These are phyloP conservation scores for Candida xiaguanensis DNA, from an alignment of 805 yeast genomes.

Conservation along the genomic window DNA sequence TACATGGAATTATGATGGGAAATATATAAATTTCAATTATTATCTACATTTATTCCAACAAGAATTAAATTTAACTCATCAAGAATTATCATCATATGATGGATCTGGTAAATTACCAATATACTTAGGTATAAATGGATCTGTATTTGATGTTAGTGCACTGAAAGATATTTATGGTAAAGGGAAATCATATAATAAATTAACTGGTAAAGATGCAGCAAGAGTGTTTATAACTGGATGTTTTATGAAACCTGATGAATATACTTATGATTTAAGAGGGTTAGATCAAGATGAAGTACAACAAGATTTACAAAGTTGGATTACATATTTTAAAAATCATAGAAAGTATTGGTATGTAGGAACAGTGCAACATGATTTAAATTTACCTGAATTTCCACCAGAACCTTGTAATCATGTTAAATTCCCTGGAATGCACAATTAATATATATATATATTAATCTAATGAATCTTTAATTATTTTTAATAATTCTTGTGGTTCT, in stretches of 20 bases:
- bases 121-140: constrained; percentile 56
- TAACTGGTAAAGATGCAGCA: constrained; percentile 67
- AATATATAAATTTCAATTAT: constrained; percentile 43
- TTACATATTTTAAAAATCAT: constrained; percentile 42
- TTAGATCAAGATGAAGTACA: constrained; percentile 41
- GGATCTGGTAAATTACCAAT: constrained; percentile 53
- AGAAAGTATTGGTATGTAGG: constrained; percentile 64
- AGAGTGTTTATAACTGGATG: constrained; percentile 73
- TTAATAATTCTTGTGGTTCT: constrained; percentile 54
- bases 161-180: constrained; percentile 55
- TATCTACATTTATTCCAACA: constrained; percentile 19
- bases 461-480: constrained; percentile 50
- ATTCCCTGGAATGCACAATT: constrained; percentile 16
- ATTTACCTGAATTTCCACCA: constrained; percentile 52
- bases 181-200: constrained; percentile 43
- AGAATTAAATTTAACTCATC: constrained; percentile 34
- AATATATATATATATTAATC: constrained; percentile 15
- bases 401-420: constrained; percentile 39
- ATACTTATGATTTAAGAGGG: constrained; percentile 65
- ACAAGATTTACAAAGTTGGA: constrained; percentile 49
- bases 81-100: constrained; percentile 45
- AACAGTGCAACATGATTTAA: constrained; percentile 46
- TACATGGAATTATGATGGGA: constrained; percentile 61
- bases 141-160: constrained; percentile 60
- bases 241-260: constrained; percentile 48